Evolutionary conservation across 768 basidiomycete genomes (phyloP).

Genomic region (Auricularia cornea): DNA sequence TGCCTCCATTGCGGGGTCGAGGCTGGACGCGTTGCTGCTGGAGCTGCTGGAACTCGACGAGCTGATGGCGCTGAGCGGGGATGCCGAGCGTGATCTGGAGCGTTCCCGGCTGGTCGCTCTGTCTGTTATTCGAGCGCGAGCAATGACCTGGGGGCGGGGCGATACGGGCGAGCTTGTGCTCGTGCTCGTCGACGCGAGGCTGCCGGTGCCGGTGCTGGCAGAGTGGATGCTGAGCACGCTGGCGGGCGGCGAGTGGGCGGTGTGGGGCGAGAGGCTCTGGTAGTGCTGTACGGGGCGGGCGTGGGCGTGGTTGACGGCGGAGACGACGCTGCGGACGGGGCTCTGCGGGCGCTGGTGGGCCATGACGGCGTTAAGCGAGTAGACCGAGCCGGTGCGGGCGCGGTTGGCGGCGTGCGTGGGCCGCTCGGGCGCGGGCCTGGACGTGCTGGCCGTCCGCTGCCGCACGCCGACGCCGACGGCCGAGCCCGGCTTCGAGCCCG

Average conservation of each 20-base stretch:
- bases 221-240: not conserved
- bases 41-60: conserved; percentile 1
- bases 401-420: not conserved
- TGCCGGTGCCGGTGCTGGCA: not conserved
- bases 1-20: conserved; percentile 35
- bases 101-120: conserved; percentile 4
- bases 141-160: not conserved
- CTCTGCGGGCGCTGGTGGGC: not conserved
- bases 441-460: conserved; percentile 9
- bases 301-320: not conserved
- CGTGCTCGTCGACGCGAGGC: not conserved
- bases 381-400: not conserved
- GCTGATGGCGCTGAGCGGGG: not conserved
- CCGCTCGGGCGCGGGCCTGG: not conserved
- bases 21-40: conserved; percentile 35
- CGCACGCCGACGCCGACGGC: conserved; percentile 12
- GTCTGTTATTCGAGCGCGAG: not conserved
- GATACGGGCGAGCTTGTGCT: not conserved
- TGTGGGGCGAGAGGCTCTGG: not conserved
- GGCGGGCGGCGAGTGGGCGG: not conserved
- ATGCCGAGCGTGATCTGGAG: not conserved
- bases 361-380: not conserved
- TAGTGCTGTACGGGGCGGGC: no score
- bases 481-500: conserved; percentile 43
- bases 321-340: not conserved